Evolutionary conservation across 2,329 filamentous ascomycete species (phyloP).

Genomic region (Xylariaceae sp.): DNA sequence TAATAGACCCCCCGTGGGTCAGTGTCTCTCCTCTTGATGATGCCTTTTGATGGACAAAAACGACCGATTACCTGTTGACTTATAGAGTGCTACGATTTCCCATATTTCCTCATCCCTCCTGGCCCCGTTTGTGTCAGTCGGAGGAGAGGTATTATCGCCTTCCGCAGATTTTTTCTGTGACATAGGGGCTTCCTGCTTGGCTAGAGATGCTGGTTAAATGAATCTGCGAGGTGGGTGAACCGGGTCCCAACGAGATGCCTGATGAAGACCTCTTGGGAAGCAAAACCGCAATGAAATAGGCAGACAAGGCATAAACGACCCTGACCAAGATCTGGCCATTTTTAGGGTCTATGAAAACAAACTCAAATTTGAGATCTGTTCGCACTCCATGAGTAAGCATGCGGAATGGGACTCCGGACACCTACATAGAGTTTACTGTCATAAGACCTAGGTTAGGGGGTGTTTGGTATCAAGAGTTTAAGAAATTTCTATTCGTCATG

Average conservation of each 20-base stretch:
- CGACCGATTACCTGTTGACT: not conserved
- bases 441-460: not conserved
- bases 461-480: not conserved
- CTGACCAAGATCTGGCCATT: not conserved
- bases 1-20: not conserved
- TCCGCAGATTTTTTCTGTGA: not conserved
- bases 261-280: not conserved
- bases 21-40: not conserved
- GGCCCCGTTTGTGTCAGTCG: not conserved
- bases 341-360: not conserved
- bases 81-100: not conserved
- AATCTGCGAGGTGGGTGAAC: not conserved
- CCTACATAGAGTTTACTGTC: not conserved
- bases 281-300: not conserved
- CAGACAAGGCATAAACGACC: not conserved
- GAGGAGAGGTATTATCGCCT: not conserved
- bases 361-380: not conserved
- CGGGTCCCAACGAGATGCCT: not conserved
- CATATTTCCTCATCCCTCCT: not conserved
- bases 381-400: not conserved
- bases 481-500: constrained; percentile 22
- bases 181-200: not conserved
- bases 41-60: not conserved
- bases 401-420: not conserved
- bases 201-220: not conserved